Conservation (phyloP, 352 stramenopile species). For the Nothophytophthora sp. region DNA sequence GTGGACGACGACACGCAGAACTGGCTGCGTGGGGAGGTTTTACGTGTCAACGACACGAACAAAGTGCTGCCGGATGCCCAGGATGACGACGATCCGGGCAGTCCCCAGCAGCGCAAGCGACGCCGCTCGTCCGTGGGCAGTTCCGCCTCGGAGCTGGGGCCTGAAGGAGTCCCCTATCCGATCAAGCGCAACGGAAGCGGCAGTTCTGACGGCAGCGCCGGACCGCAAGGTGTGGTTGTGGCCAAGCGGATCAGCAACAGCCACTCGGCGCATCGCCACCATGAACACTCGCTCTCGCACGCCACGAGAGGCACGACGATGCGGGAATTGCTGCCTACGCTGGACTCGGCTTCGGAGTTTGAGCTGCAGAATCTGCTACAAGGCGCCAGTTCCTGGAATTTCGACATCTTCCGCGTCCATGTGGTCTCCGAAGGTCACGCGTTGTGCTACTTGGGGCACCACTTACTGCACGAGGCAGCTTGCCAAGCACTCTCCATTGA, state of each 20-base stretch:
- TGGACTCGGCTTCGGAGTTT: conserved; percentile 65
- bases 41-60: conserved; percentile 64
- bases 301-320: conserved; percentile 50
- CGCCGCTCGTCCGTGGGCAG: conserved; percentile 20
- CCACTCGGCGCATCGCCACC: conserved; percentile 12
- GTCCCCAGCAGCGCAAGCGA: conserved; percentile 14
- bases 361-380: conserved; percentile 72
- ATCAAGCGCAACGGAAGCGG: background rate
- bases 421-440: conserved; percentile 69
- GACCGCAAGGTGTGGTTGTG: background rate
- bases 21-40: conserved; percentile 80
- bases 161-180: too few relatives aligned
- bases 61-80: conserved; percentile 58
- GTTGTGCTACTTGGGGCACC: conserved; percentile 75
- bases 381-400: conserved; percentile 56
- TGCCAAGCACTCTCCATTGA: conserved; percentile 70
- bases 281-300: conserved; percentile 18
- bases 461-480: conserved; percentile 68
- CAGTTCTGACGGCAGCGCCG: conserved; percentile 13
- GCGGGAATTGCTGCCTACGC: conserved; percentile 56
- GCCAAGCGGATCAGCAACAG: background rate
- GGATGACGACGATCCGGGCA: conserved; percentile 26
- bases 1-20: conserved; percentile 86
- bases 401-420: conserved; percentile 81
- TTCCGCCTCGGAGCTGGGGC: conserved; percentile 17